Evolutionary conservation across 805 yeast genomes (phyloP), one percentile per base, ranked within the genome.

Genomic region (Ogataea methylovora): DNA sequence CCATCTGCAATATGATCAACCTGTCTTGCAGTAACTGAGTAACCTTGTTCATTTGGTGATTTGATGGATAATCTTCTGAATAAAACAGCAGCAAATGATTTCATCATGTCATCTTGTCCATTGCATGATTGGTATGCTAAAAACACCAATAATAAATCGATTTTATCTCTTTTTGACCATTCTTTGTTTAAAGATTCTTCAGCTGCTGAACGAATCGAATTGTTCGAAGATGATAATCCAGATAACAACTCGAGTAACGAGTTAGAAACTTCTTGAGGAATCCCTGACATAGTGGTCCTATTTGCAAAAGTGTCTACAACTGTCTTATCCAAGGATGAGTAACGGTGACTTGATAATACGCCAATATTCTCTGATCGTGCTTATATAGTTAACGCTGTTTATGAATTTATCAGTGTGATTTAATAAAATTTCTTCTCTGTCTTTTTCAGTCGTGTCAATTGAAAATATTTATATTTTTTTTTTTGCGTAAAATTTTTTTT

Each of bases 61-160:
- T 79, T 78, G 38, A 81, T 71, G 7, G 95, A 87, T 43, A 86
- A 72, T 51, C 96, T 76, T 56, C 98, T 73, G 56, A 92, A 85
- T 38, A 92, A 61, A 20, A 92, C 96, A 3, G 97, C 94, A 12
- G 92, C 69, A 49, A 87, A 79, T 0, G 90, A 75, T 38, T 74
- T 65, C 5, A 71, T 58, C n/a, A 71, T 65, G 30, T 77, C 78
- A 42, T 71, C 70, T n/a, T 66, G 61, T 9, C 88, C 84, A 24
- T 48, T 51, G 4, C 79, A 69, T 4, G 95, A 77, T 48, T 81
- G 88, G 53, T 82, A 84, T 4, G 95, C 87, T 32, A 90, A 67
- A 46, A 85, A 92, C 3, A 81, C 65, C 39, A 90, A 65, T 29
- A 90, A 63, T 38, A 78, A 56, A 44, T 81, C 88, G 30, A 84